Evolutionary conservation across 2,329 filamentous ascomycete genomes (phyloP), one percentile per base, ranked within the genome.

Genomic region (Thielaviopsis ethacetica): DNA sequence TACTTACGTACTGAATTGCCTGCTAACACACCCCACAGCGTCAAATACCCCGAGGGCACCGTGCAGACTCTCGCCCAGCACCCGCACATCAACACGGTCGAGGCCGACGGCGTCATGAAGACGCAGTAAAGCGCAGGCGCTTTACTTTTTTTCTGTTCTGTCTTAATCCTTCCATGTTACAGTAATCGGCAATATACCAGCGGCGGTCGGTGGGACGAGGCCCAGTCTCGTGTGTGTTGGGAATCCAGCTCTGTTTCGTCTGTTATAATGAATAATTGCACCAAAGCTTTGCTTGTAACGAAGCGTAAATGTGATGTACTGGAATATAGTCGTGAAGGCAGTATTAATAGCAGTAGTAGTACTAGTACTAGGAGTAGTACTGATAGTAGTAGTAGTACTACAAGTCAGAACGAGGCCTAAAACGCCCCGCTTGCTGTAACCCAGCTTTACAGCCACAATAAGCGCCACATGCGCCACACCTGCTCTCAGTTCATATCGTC

Each of bases 1-100:
- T n/a, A n/a, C n/a, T n/a, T n/a, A 26, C 24, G 3, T 3, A 26
- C 24, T 26, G 24, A 26, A 52, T 17, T 17, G 27, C 19, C 27
- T 38, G 44, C 21, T 7, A 50, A 24, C 26, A 26, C 38, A 19
- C 24, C 10, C 34, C 0, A 15, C 19, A 61, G 59, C 52, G 89
- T 90, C 66, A 76, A 80, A 60, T 88, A 87, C 71, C 81, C 82
- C 27, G 76, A 82, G 13, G 86, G 56, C 47, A 38, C 53, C 17
- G 75, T 95, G 60, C 72, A 72, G 44, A 80, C 84, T 5, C 77
- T 96, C 61, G 74, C 83, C 65, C 75, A 73, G 61, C 80, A 86
- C 73, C 81, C 88, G 63, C 78, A 89, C 67, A 76, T 96, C 69
- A 78, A 89, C 66, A 66, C 67, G 52, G 86, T 95, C 61, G 91